Percentiles rank a stretch among this genome's conserved stretches.
These are phyloP conservation scores for Diplodia seriata DNA, from an alignment of 2,329 filamentous ascomycete species.

Conservation along the genomic window DNA sequence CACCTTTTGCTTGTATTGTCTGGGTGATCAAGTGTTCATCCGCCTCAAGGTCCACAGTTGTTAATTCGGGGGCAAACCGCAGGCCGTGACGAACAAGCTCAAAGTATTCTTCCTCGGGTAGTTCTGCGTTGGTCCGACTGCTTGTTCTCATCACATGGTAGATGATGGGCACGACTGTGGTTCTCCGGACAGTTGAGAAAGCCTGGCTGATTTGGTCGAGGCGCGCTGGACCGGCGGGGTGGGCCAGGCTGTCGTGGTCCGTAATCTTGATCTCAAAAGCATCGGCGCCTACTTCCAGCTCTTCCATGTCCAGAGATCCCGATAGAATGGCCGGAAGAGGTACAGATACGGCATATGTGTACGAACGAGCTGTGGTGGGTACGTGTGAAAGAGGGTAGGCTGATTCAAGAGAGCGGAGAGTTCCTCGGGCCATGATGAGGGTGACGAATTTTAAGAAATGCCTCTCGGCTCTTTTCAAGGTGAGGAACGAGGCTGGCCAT, in stretches of 20 bases:
- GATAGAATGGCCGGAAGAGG: conserved; percentile 64
- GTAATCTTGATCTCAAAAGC: conserved; percentile 67
- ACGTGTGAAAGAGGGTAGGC: conserved; percentile 70
- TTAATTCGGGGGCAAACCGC: conserved; percentile 66
- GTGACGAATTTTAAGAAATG: conserved; percentile 74
- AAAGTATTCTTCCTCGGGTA: conserved; percentile 54
- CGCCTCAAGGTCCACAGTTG: conserved; percentile 62
- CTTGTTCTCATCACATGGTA: conserved; percentile 47
- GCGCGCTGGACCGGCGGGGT: conserved; percentile 32
- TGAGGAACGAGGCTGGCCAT: conserved; percentile 65
- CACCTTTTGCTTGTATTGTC: conserved; percentile 60
- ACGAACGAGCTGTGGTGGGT: conserved; percentile 65
- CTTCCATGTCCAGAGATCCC: conserved; percentile 65
- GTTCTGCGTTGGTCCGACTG: background rate
- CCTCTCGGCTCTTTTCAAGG: conserved; percentile 70
- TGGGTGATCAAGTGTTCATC: conserved; percentile 49
- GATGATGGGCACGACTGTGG: conserved; percentile 62
- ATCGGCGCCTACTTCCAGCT: conserved; percentile 70
- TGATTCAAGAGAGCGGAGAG: conserved; percentile 66
- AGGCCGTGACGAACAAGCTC: conserved; percentile 66
- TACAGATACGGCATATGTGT: conserved; percentile 72
- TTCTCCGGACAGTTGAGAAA: conserved; percentile 67
- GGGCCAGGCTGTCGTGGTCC: conserved; percentile 41
- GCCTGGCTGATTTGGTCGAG: conserved; percentile 61
- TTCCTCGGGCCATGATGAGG: conserved; percentile 61